These are phyloP conservation scores for Thalassiosira mediterranea DNA, from an alignment of 352 stramenopile species.

Conservation along the genomic window DNA sequence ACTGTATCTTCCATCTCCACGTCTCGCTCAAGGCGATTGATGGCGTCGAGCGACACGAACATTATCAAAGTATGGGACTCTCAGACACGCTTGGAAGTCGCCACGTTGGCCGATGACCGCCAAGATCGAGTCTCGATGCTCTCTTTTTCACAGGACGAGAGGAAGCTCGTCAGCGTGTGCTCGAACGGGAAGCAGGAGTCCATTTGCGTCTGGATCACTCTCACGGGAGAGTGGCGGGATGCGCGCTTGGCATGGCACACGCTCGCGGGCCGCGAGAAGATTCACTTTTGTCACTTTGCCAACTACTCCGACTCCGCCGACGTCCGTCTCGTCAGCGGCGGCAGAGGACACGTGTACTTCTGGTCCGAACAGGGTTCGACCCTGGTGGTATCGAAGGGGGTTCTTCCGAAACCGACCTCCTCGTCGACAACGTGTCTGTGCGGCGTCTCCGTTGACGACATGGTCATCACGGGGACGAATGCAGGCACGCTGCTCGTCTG, in stretches of 20 bases:
- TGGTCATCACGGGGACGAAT: constrained; percentile 27
- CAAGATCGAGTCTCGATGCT: constrained; percentile 86
- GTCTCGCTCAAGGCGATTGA: constrained; percentile 27
- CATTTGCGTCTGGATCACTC: constrained; percentile 64
- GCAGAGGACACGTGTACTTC: constrained; percentile 54
- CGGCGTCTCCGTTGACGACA: constrained; percentile 1
- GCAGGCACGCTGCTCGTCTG: constrained; percentile 64
- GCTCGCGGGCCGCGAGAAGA: constrained; percentile 26
- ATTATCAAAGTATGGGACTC: constrained; percentile 61
- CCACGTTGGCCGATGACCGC: constrained; percentile 57
- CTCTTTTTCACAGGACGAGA: constrained; percentile 82
- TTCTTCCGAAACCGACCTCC: constrained; percentile 19
- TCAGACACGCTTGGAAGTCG: constrained; percentile 43
- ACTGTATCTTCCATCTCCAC: constrained; percentile 20
- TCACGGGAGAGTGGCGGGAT: constrained; percentile 67
- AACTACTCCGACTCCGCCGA: constrained; percentile 6
- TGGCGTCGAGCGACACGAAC: constrained; percentile 55
- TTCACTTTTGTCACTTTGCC: constrained; percentile 36
- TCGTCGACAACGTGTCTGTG: constrained; percentile 41
- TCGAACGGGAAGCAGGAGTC: constrained; percentile 48
- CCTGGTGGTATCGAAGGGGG: constrained; percentile 22
- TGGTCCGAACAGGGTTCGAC: constrained; percentile 44
- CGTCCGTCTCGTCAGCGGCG: constrained; percentile 47
- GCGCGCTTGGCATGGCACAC: constrained; percentile 39
- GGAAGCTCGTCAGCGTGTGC: constrained; percentile 60